Percentiles rank a stretch among this genome's conserved stretches.
Conservation (phyloP, 2,329 filamentous ascomycete genomes). For the Clonostachys sp. region DNA sequence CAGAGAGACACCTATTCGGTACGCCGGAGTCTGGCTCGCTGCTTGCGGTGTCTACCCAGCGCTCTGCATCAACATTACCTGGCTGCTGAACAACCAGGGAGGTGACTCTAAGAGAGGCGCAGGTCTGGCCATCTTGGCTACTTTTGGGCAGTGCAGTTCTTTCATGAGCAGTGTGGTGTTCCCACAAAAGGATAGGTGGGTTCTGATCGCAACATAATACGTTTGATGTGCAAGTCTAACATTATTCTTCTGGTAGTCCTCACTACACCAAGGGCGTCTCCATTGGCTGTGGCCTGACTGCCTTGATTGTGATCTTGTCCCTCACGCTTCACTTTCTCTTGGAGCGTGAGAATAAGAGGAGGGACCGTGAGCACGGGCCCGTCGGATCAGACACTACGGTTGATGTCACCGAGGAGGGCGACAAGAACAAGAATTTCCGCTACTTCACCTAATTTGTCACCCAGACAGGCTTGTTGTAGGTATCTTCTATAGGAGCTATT, state of each 20-base stretch:
- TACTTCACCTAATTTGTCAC: slow-evolving; percentile 6
- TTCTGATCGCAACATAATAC: not conserved
- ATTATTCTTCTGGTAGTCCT: slow-evolving; percentile 2
- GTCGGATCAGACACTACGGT: slow-evolving; percentile 2
- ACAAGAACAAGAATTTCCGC: slow-evolving; percentile 8
- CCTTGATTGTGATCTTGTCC: slow-evolving; percentile 5
- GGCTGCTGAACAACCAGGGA: slow-evolving; percentile 22
- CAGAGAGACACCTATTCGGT: slow-evolving; percentile 19
- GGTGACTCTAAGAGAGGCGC: slow-evolving; percentile 18
- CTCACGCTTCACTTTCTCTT: slow-evolving; percentile 7
- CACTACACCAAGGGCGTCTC: slow-evolving; percentile 9
- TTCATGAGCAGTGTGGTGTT: slow-evolving; percentile 17
- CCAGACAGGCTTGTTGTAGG: too few species aligned
- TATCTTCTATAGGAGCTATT: too few species aligned
- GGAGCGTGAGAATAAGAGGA: slow-evolving; percentile 7
- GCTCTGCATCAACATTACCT: slow-evolving; percentile 19
- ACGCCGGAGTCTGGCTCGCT: slow-evolving; percentile 29
- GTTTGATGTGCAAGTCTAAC: not conserved
- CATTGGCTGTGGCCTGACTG: slow-evolving; percentile 10
- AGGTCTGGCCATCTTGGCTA: slow-evolving; percentile 13
- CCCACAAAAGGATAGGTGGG: slow-evolving; percentile 12
- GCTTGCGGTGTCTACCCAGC: slow-evolving; percentile 21
- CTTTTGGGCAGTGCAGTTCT: slow-evolving; percentile 19
- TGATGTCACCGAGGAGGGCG: slow-evolving; percentile 9
- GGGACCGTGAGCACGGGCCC: slow-evolving; percentile 6